These are phyloP conservation scores for Plasmodium ovale DNA, from an alignment of 169 alveolate species.

Conservation along the genomic window DNA sequence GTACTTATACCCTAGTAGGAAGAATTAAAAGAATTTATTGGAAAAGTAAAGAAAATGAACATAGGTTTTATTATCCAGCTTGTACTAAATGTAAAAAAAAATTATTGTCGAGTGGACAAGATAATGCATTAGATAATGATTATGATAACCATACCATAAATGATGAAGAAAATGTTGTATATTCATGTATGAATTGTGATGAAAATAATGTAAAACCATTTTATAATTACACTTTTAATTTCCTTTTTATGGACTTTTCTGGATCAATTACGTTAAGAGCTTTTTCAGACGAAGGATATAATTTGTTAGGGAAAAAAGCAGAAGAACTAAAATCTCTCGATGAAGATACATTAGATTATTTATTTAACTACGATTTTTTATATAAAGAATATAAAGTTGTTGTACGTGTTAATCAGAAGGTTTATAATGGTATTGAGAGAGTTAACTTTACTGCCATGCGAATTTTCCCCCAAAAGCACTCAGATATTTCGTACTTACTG, in stretches of 20 bases:
- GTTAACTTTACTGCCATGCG: slow-evolving; percentile 72
- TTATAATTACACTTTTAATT: slow-evolving; percentile 76
- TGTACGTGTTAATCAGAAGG: slow-evolving; percentile 52
- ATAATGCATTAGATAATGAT: slow-evolving; percentile 1
- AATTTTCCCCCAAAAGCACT: slow-evolving; percentile 61
- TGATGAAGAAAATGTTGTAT: slow-evolving; percentile 78
- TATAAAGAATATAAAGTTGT: slow-evolving; percentile 76
- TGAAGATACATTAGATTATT: slow-evolving; percentile 74
- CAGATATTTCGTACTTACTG: slow-evolving; percentile 39
- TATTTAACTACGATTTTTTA: slow-evolving; percentile 77
- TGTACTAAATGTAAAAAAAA: slow-evolving; percentile 84
- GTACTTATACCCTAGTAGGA: slow-evolving; percentile 77
- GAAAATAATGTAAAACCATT: slow-evolving; percentile 81
- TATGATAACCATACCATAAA: slow-evolving; percentile 7
- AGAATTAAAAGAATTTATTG: slow-evolving; percentile 81
- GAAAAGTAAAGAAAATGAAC: slow-evolving; percentile 83
- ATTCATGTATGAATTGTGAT: slow-evolving; percentile 81
- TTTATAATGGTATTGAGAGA: slow-evolving; percentile 67
- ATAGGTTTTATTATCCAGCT: slow-evolving; percentile 81
- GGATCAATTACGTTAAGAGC: slow-evolving; percentile 75
- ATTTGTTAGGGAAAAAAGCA: slow-evolving; percentile 79
- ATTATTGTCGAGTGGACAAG: slow-evolving; percentile 68
- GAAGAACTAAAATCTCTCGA: slow-evolving; percentile 78
- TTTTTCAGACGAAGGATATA: slow-evolving; percentile 76
- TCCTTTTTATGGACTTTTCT: slow-evolving; percentile 77